Evolutionary conservation across 2,329 filamentous ascomycete genomes (phyloP), one percentile per base, ranked within the genome.

Genomic region (Alternaria dauci): DNA sequence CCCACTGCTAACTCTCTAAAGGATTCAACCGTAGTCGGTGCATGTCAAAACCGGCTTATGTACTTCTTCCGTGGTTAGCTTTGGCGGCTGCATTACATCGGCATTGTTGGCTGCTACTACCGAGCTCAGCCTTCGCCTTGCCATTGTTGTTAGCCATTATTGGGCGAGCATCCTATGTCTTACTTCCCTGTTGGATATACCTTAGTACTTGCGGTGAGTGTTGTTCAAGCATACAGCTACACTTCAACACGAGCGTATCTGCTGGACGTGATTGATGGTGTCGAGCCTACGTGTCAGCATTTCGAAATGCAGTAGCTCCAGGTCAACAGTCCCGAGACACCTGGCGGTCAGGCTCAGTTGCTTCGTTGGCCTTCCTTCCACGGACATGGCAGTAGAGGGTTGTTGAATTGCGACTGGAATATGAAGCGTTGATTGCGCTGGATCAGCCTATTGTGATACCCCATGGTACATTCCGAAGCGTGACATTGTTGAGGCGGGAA

Each of bases 21-120:
- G 32, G 20, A 50, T 50, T 50, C 20, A 38, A 50, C 34, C 32
- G 32, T 25, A 36, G 32, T 38, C 30, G 20, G 30, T 20, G 46
- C 16, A 50, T 26, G 25, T 38, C 30, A 36, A 32, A 11, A 16
- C 32, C 46, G 46, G 46, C 46, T 25, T 38, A 50, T 38, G 46
- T 50, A 18, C 46, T 32, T 38, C 0, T 38, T 42, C 46, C 32
- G 16, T 50, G 32, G 32, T 38, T 50, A 50, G 46, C 32, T 50
- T 50, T 50, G 46, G 32, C 30, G 46, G 20, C 46, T 50, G 46
- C 46, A 50, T 38, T 50, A 32, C 46, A 50, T 50, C 46, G 46
- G 46, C 32, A 50, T 36, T 50, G 20, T 36, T 50, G 46, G 46
- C 16, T 50, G 32, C 14, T 50, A 50, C 46, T 50, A 38, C 46